Evolutionary conservation across 257 asterid species (phyloP), one percentile per base, ranked within the genome.

Genomic region (Solanum bulbocastanum): DNA sequence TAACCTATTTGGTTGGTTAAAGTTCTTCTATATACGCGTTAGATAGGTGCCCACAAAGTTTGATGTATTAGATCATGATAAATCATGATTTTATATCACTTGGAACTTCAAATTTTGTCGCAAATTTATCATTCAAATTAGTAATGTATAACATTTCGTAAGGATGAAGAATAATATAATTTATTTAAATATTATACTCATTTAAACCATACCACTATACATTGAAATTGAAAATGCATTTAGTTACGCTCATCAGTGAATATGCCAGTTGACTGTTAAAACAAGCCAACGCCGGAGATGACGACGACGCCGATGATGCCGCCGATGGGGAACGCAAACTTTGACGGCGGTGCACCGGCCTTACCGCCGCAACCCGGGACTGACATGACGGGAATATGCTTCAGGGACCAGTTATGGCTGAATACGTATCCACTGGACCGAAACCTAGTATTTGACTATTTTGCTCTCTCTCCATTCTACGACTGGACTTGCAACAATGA

Each of bases 351-450:
- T 42, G 89, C 84, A 27, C 91, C 92, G 16, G 79, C 87, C 6
- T 72, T 88, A 8, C 86, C 96, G 16, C 94, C 94, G 9, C 92
- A 92, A 4, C 99, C 98, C 3, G 99, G 98, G 46, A 96, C 98
- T 39, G 98, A 97, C 90, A 95, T 96, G 98, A 96, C 96, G 8
- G 94, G 98, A 23, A 95, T 96, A 83, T 93, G 96, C 89, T 97
- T 97, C 81, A 93, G 98, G 78, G 99, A 97, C 83, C 99, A 97
- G 95, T 93, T 96, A 35, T 97, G 99, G 99, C 93, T 97, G 78
- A 96, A 97, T 83, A 91, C 96, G 1, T 96, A 94, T 87, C 98
- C 99, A 6, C 95, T 96, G 40, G 99, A 97, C 83, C 91, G 98
- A 44, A 96, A 96, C 94, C 93, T 95, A 84, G 98, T 96, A 83